Conservation (phyloP, 2,329 filamentous ascomycete species). For the Thelonectria blattea region DNA sequence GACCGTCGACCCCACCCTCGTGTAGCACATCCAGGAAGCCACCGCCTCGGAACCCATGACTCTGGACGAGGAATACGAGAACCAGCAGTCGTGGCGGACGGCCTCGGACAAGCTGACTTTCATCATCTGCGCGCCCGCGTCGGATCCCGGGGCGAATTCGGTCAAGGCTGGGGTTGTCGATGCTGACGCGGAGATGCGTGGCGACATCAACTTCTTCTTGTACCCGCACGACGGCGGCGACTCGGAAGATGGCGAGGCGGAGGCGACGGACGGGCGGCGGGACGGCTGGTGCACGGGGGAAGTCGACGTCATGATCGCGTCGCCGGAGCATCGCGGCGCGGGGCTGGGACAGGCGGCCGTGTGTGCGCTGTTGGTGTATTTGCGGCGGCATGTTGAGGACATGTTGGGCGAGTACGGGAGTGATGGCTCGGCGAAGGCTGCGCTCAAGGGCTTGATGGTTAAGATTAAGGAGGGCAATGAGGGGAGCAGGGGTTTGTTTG, state of each 20-base stretch:
- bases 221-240: conserved; percentile 62
- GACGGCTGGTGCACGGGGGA: conserved; percentile 63
- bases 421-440: conserved; percentile 11
- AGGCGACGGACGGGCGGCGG: conserved; percentile 11
- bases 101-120: conserved; percentile 91
- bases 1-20: background rate
- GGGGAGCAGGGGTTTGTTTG: conserved; percentile 59
- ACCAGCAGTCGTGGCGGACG: conserved; percentile 85
- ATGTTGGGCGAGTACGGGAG: conserved; percentile 59
- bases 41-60: conserved; percentile 88
- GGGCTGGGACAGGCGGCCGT: conserved; percentile 73
- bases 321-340: conserved; percentile 58
- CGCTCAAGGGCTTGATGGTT: conserved; percentile 52
- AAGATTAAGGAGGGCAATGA: conserved; percentile 65
- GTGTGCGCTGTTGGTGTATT: conserved; percentile 71
- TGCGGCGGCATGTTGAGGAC: conserved; percentile 56
- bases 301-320: conserved; percentile 86
- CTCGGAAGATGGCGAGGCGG: conserved; percentile 45
- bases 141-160: background rate
- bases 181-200: conserved; percentile 64
- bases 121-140: conserved; percentile 70
- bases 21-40: conserved; percentile 75
- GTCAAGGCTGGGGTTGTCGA: conserved; percentile 56
- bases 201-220: conserved; percentile 84
- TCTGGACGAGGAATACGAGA: conserved; percentile 82